Conservation (phyloP, 1,284 basidiomycete genomes). For the Megacollybia platyphylla region DNA sequence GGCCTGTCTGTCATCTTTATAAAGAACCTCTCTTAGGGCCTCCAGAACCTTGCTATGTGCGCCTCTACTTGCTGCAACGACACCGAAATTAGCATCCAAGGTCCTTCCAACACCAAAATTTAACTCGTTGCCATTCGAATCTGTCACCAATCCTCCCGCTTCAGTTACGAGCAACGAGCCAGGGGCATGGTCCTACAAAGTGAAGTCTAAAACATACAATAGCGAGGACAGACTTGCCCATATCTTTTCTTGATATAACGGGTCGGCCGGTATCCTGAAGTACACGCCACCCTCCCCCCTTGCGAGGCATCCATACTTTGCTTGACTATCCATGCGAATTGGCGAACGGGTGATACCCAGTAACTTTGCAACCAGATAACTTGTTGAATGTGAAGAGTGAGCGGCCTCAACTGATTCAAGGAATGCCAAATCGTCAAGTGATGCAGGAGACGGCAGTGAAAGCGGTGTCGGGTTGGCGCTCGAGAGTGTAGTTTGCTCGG, state of each 20-base stretch:
- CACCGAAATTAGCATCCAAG: slow-evolving; percentile 77
- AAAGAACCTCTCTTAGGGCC: slow-evolving; percentile 41
- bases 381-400: slow-evolving; percentile 83
- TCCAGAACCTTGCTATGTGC: slow-evolving; percentile 60
- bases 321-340: slow-evolving; percentile 94
- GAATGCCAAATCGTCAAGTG: slow-evolving; percentile 42
- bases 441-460: slow-evolving; percentile 29
- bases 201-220: neutral
- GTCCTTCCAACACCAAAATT: slow-evolving; percentile 86
- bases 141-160: slow-evolving; percentile 79
- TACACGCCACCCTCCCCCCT: slow-evolving; percentile 87
- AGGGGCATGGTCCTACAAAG: slow-evolving; percentile 76
- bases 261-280: slow-evolving; percentile 80
- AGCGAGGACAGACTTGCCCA: slow-evolving; percentile 42
- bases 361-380: slow-evolving; percentile 59
- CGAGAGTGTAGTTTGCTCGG: slow-evolving; percentile 45
- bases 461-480: slow-evolving; percentile 31
- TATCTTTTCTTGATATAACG: slow-evolving; percentile 81
- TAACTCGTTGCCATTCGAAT: slow-evolving; percentile 70
- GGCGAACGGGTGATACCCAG: slow-evolving; percentile 59
- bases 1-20: neutral
- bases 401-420: slow-evolving; percentile 92
- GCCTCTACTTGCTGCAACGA: slow-evolving; percentile 67
- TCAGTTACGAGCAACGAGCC: slow-evolving; percentile 82
- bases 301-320: slow-evolving; percentile 86